Percentiles rank a stretch among this genome's conserved stretches.
phyloP scores from a whole-genome alignment of 1,139 yeast species.

The Candida sp. region DNA sequence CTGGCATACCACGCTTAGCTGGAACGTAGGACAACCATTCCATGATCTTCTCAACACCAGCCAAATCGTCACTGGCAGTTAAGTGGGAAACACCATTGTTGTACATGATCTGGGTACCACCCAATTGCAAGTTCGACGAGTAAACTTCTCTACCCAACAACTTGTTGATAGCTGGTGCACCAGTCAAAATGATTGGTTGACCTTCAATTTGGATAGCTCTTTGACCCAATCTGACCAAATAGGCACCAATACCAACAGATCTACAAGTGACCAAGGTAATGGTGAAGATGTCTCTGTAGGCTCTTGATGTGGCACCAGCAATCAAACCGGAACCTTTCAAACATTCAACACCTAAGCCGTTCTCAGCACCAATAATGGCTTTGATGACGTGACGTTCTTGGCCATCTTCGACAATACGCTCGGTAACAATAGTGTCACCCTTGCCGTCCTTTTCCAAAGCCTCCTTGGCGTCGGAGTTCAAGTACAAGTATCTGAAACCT shows the following conservation, averaged over 20 bases:
- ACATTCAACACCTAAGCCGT: constrained; percentile 98
- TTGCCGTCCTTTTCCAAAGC: constrained; percentile 64
- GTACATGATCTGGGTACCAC: constrained; percentile 99
- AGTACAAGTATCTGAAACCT: constrained; percentile 90
- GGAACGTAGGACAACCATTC: constrained; percentile 98
- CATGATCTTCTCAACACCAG: constrained; percentile 94
- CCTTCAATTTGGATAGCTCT: constrained; percentile 99
- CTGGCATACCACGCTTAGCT: constrained; percentile 87
- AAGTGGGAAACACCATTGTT: constrained; percentile 97
- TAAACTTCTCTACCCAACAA: constrained; percentile 96
- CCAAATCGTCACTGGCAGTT: constrained; percentile 94
- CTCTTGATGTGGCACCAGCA: constrained; percentile 98
- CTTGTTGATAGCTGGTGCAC: constrained; percentile 99
- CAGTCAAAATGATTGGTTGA: constrained; percentile 97
- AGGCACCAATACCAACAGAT: constrained; percentile 99
- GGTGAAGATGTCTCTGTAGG: constrained; percentile 96
- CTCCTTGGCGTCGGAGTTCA: constrained; percentile 70
- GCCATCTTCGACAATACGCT: constrained; percentile 83
- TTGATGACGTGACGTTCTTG: constrained; percentile 81
- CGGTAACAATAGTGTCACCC: constrained; percentile 70
- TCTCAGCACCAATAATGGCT: constrained; percentile 91
- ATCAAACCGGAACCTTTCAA: constrained; percentile 97
- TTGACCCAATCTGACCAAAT: constrained; percentile 96
- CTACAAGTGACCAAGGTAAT: constrained; percentile 97
- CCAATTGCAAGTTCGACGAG: constrained; percentile 94